Base-by-base conservation (phyloP, 1,139 yeast species). In the Pichia sp. region DNA sequence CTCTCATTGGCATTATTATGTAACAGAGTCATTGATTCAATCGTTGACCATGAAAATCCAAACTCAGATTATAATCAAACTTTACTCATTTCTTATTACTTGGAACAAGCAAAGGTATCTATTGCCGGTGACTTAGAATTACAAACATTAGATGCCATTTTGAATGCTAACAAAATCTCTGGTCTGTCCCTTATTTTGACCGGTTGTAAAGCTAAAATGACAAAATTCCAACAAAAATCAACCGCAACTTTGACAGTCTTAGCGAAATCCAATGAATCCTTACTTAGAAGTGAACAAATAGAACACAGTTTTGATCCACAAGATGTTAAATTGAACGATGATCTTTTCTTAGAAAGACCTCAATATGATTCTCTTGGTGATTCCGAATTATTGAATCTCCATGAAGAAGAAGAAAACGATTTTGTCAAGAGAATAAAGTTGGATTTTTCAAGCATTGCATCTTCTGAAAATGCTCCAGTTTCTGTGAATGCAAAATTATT, bases 131-230 rank as follows among this genome's bases (percentile, higher is more conserved):
- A 71, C 55, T 76, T 79, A 34, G 91, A 78, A 61, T 81, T 76
- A 62, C 72, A 74, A 45, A 75, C 79, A 1, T 65, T 75, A 40
- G 80, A 77, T 10, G 72, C 74, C 28, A 74, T 78, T 58, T 68
- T 66, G 12, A 75, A 71, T 65, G 94, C 77, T 27, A 76, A 73
- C 48, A 72, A 72, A 24, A 59, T 81, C 11, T 81, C 95, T 0
- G 77, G 80, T 1, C 72, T 94, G 42, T 70, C 75, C 37, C 76
- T 85, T 53, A 76, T 84, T 1, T 68, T 91, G 42, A 85, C 97
- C 1, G 99, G 99, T 54, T 88, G 93, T 42, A 81, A 83, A 57
- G 97, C 96, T 6, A 86, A 84, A 61, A 75, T 94, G 62, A 91
- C 99, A 4, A 88, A 87, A 63, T 87, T 71, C 62, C 99, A 93